These are phyloP conservation scores for Ceratocystis albifundus DNA, from an alignment of 2,329 filamentous ascomycete species.

Conservation along the genomic window DNA sequence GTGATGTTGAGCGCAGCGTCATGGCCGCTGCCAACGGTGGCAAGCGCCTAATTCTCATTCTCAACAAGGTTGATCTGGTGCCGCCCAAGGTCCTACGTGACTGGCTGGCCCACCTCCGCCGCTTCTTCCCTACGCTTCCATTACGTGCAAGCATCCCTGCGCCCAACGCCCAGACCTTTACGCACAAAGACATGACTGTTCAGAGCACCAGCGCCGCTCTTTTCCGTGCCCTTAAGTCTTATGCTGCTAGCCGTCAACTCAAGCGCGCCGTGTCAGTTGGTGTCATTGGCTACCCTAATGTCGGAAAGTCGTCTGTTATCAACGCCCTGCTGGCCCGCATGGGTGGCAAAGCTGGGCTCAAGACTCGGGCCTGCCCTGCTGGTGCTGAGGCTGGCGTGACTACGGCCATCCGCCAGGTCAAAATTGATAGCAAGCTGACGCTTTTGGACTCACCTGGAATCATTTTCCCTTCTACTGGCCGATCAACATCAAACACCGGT, in stretches of 20 bases:
- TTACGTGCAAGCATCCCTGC: constrained; percentile 73
- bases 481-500: constrained; percentile 30
- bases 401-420: constrained; percentile 76
- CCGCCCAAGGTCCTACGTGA: constrained; percentile 69
- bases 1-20: constrained; percentile 79
- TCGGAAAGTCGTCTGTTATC: constrained; percentile 93
- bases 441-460: constrained; percentile 90
- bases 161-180: constrained; percentile 78
- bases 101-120: constrained; percentile 74
- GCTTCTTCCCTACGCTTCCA: constrained; percentile 84
- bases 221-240: constrained; percentile 82
- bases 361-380: constrained; percentile 61
- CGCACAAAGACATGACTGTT: constrained; percentile 79
- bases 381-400: constrained; percentile 89
- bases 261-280: constrained; percentile 86
- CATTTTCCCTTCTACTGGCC: constrained; percentile 65
- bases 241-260: constrained; percentile 67
- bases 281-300: constrained; percentile 91
- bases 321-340: constrained; percentile 76
- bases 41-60: constrained; percentile 78
- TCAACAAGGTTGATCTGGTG: constrained; percentile 93
- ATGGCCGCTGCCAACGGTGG: constrained; percentile 75
- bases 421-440: constrained; percentile 88
- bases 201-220: constrained; percentile 75
- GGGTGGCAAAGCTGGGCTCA: constrained; percentile 46